These are phyloP conservation scores for Auricularia cornea DNA, from an alignment of 768 basidiomycete genomes.

Conservation along the genomic window DNA sequence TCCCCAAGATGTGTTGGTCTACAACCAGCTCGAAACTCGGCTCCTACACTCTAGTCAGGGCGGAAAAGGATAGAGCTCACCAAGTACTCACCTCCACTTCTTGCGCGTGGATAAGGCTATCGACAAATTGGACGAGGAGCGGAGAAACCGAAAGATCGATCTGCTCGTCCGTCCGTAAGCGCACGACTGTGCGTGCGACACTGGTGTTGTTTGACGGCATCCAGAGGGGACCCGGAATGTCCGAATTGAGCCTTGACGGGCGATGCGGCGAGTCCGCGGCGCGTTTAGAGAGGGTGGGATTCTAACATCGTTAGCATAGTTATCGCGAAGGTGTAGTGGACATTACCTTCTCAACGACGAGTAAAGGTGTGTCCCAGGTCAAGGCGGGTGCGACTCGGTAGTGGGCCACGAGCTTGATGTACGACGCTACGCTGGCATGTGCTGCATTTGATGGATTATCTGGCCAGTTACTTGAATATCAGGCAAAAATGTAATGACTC, in stretches of 20 bases:
- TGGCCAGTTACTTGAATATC: too few species aligned
- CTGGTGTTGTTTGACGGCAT: background rate
- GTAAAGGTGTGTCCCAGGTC: slow-evolving; percentile 37
- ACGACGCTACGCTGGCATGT: background rate
- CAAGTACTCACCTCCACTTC: slow-evolving; percentile 34
- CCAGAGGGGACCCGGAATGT: background rate
- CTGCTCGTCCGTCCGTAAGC: background rate
- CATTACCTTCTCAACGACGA: background rate
- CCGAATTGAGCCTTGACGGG: background rate
- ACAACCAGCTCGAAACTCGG: slow-evolving; percentile 31
- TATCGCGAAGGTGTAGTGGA: too few species aligned
- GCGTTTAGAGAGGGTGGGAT: background rate
- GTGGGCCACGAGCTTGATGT: slow-evolving; percentile 5
- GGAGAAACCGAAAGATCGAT: slow-evolving; percentile 47
- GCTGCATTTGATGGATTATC: too few species aligned
- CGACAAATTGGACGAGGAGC: slow-evolving; percentile 37
- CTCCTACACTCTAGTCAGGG: slow-evolving; percentile 18
- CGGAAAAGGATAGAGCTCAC: background rate
- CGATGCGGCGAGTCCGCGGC: background rate
- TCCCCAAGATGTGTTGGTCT: slow-evolving; percentile 32
- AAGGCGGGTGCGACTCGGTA: slow-evolving; percentile 26
- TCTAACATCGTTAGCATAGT: background rate
- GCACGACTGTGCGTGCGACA: background rate
- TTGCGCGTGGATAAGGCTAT: slow-evolving; percentile 40
- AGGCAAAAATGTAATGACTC: too few species aligned